Evolutionary conservation across 257 asterid genomes (phyloP), one percentile per base, ranked within the genome.

Genomic region (Solanum etuberosum): DNA sequence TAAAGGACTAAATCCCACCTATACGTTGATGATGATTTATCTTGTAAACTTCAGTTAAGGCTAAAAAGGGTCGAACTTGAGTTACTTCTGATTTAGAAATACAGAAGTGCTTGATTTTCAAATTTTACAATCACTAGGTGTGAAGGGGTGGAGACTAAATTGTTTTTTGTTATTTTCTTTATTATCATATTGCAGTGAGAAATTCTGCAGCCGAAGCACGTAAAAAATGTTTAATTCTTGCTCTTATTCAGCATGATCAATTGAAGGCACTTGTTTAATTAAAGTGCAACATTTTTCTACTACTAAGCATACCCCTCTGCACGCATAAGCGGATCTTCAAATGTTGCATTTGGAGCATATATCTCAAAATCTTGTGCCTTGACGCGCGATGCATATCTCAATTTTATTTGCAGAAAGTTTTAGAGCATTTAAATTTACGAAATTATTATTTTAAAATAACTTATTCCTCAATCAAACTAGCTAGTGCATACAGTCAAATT

Each of bases 311-410:
- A 96, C 98, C 99, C 99, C 5, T 90, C 91, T 35, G 98, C 98
- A 78, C 92, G 88, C 97, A 92, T 94, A 80, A 96, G 96, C 5
- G 98, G 99, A 85, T 96, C 99, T 91, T 94, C 98, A 82, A 96
- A 96, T 83, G 93, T 94, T 83, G 99, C 99, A 85, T 91, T 67
- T 15, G 93, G 92, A 16, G 95, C 95, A 87, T 96, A 95, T n/a
- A 96, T 96, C 83, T 96, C 98, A 84, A 94, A 96, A 91, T 96
- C 97, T 89, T 86, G 84, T 82, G 95, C 88, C 7, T 92, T 91
- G 83, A 95, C 98, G 57, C 90, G 89, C 1, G 98, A 93, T 71
- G 91, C 98, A 88, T 96, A 96, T 57, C 98, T 96, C 94, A 87
- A 87, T 89, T 23, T 27, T 73, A 48, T 29, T 42, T 46, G 59